Evolutionary conservation across 169 alveolate species (phyloP).

Genomic region (Babesia divergens): DNA sequence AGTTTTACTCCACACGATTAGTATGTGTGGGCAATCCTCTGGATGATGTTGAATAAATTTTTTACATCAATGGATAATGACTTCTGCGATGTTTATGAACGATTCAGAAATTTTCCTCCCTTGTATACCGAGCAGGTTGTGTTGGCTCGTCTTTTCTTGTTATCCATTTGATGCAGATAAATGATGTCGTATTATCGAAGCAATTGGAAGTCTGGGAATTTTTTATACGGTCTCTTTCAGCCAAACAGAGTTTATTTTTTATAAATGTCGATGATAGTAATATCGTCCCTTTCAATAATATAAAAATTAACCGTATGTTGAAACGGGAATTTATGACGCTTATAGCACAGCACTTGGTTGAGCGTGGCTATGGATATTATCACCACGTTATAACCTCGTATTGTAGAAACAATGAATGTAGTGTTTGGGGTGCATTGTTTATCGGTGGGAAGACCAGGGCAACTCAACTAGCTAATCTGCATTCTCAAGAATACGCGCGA

Average conservation of each 20-base stretch:
- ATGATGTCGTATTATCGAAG: slow-evolving; percentile 46
- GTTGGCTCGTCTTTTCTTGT: too few species aligned
- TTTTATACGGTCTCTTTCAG: background rate
- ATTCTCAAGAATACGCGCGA: slow-evolving; percentile 8
- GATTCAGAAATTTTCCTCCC: slow-evolving; percentile 52
- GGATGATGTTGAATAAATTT: background rate
- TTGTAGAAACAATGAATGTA: slow-evolving; percentile 34
- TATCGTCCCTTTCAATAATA: slow-evolving; percentile 40
- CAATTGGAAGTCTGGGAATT: slow-evolving; percentile 61
- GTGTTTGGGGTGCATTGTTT: slow-evolving; percentile 55
- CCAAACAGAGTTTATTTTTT: background rate
- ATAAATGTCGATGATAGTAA: slow-evolving; percentile 12
- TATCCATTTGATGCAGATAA: slow-evolving; percentile 17
- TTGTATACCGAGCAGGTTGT: slow-evolving; percentile 65
- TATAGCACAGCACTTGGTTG: slow-evolving; percentile 48
- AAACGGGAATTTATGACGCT: slow-evolving; percentile 38
- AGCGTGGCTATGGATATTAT: slow-evolving; percentile 46
- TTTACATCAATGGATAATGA: background rate
- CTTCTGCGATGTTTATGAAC: background rate
- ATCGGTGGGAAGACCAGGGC: background rate
- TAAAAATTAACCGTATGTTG: slow-evolving; percentile 20
- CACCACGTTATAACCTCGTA: slow-evolving; percentile 22
- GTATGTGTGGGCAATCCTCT: slow-evolving; percentile 2
- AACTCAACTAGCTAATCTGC: background rate
- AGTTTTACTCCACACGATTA: background rate